A percentile compares a stretch with the other conserved stretches of the same genome.
These are phyloP conservation scores for Hsuehochloa calcarea DNA, from an alignment of 176 grass and related monocot species.

Conservation along the genomic window DNA sequence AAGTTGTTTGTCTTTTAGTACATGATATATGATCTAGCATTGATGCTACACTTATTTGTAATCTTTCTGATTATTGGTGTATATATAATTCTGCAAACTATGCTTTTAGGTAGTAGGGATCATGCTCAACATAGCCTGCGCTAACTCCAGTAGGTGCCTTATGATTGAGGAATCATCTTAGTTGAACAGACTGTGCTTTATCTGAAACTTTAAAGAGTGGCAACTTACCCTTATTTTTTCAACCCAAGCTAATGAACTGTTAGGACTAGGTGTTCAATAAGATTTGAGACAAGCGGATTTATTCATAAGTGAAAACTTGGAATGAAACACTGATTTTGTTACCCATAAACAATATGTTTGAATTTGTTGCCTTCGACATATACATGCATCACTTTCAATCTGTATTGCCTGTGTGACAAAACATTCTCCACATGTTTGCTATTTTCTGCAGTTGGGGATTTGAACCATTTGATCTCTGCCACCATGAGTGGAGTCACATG, in stretches of 20 bases:
- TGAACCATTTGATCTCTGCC: slow-evolving; percentile 85
- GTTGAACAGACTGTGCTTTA: neutral
- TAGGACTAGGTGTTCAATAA: neutral
- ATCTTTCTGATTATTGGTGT: neutral
- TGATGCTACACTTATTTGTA: neutral
- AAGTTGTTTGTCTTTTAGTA: neutral
- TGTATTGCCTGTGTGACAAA: neutral
- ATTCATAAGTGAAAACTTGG: neutral
- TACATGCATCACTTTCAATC: neutral
- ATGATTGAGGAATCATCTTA: neutral
- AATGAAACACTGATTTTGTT: neutral
- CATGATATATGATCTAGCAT: neutral
- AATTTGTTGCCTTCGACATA: neutral
- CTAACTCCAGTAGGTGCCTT: neutral
- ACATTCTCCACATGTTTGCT: neutral
- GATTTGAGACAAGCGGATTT: neutral
- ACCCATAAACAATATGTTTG: neutral
- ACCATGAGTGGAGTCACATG: slow-evolving; percentile 88
- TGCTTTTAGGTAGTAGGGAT: neutral
- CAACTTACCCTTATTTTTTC: neutral
- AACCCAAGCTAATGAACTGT: neutral
- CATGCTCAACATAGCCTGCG: neutral
- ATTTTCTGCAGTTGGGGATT: slow-evolving; percentile 68
- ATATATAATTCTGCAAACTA: neutral
- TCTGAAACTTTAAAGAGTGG: neutral